Evolutionary conservation across 257 asterid species (phyloP).

Genomic region (Solanum gandarillasii): DNA sequence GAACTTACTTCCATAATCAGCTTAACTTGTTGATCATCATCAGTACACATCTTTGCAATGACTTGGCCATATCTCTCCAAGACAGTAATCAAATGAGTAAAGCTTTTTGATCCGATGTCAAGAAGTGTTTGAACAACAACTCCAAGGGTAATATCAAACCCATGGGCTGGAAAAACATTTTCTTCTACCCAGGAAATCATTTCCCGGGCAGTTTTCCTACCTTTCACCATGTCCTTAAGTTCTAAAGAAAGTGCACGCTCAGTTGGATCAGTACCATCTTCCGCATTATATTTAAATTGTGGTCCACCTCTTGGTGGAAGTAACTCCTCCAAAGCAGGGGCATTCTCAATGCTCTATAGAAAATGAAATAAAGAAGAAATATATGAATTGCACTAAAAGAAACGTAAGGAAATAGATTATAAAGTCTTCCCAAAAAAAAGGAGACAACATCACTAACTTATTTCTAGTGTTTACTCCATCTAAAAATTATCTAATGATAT

Average conservation of each 20-base stretch:
- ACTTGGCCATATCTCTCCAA: slow-evolving; percentile 96
- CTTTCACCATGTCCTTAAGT: slow-evolving; percentile 79
- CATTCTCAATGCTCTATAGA: slow-evolving; percentile 79
- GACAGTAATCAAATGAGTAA: slow-evolving; percentile 90
- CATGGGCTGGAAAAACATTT: slow-evolving; percentile 61
- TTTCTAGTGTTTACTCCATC: not conserved
- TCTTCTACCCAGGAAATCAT: slow-evolving; percentile 83
- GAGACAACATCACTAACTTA: not conserved
- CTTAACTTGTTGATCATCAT: slow-evolving; percentile 80
- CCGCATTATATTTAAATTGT: slow-evolving; percentile 55
- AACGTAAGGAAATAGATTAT: not conserved
- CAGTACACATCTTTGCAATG: slow-evolving; percentile 67
- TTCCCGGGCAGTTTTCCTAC: slow-evolving; percentile 46
- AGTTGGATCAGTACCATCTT: slow-evolving; percentile 52
- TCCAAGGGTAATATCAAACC: slow-evolving; percentile 59
- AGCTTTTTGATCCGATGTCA: slow-evolving; percentile 91
- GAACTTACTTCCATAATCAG: slow-evolving; percentile 79
- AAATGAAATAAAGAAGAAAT: not conserved
- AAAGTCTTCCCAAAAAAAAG: not conserved
- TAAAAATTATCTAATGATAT: not conserved
- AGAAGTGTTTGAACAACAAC: slow-evolving; percentile 87
- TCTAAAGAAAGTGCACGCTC: slow-evolving; percentile 66
- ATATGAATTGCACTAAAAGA: not conserved
- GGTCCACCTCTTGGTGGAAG: slow-evolving; percentile 87
- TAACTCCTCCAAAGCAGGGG: slow-evolving; percentile 90